Conservation (phyloP, 2,329 filamentous ascomycete genomes). For the Calonectria pseudoreteaudii region DNA sequence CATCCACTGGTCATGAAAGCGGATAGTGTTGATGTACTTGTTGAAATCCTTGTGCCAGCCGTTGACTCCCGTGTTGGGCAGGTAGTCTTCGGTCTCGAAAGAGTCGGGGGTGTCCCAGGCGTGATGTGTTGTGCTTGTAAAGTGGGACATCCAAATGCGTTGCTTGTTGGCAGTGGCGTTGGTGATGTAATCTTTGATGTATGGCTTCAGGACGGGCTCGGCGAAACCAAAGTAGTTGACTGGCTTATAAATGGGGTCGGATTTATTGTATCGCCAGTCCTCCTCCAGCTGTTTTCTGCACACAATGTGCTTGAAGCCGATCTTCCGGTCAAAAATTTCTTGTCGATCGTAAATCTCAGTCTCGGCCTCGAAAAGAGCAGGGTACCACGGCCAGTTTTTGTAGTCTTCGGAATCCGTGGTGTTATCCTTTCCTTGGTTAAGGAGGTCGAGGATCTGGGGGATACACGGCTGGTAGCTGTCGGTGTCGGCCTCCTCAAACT, state of each 20-base stretch:
- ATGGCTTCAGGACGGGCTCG: constrained; percentile 45
- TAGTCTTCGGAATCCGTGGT: constrained; percentile 36
- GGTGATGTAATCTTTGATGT: constrained; percentile 48
- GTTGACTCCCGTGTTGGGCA: constrained; percentile 40
- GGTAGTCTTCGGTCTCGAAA: constrained; percentile 36
- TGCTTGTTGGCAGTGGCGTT: constrained; percentile 49
- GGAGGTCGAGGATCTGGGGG: constrained; percentile 51
- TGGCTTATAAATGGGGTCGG: constrained; percentile 38
- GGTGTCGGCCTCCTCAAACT: constrained; percentile 55
- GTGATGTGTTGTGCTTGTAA: constrained; percentile 53
- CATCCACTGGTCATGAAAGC: constrained; percentile 49
- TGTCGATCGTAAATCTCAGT: constrained; percentile 51
- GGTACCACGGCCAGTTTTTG: constrained; percentile 46
- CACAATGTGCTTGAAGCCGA: constrained; percentile 48
- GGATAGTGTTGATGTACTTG: constrained; percentile 48
- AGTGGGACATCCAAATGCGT: constrained; percentile 50
- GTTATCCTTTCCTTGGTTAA: constrained; percentile 45
- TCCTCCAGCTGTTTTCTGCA: constrained; percentile 45
- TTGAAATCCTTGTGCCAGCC: constrained; percentile 47
- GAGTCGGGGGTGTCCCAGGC: constrained; percentile 42
- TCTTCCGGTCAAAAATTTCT: constrained; percentile 45
- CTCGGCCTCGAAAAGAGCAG: constrained; percentile 49
- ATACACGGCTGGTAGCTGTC: constrained; percentile 60
- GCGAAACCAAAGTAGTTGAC: constrained; percentile 51
- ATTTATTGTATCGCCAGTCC: constrained; percentile 38